A percentile compares a stretch with the other conserved stretches of the same genome.
phyloP scores from a whole-genome alignment of 108 stramenopile genomes.

The Fragilariopsis cylindrus region DNA sequence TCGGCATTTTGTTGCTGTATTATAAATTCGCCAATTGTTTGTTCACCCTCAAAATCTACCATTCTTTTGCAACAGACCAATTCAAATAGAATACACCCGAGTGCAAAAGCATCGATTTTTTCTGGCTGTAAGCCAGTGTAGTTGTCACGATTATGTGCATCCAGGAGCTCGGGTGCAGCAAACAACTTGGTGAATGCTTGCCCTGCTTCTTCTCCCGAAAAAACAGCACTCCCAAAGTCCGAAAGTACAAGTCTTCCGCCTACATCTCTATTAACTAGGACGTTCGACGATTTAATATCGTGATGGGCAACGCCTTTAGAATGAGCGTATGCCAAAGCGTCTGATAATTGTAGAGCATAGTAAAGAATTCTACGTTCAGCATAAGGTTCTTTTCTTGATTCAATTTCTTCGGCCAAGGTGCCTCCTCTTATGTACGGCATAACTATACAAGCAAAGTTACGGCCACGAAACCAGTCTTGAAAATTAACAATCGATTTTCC shows the following conservation, averaged over 20 bases:
- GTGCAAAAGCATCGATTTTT: too few species aligned
- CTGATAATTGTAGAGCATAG: conserved; percentile 27
- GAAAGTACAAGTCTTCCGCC: conserved; percentile 29
- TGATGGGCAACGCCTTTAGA: too few species aligned
- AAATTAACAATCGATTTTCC: conserved; percentile 38
- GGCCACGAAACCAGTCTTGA: conserved; percentile 37
- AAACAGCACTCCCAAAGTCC: conserved; percentile 43
- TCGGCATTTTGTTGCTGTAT: too few species aligned
- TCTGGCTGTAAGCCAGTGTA: too few species aligned
- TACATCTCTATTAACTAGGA: too few species aligned
- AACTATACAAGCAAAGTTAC: conserved; percentile 37
- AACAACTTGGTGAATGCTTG: conserved; percentile 35
- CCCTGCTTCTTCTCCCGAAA: conserved; percentile 35
- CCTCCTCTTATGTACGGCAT: conserved; percentile 44
- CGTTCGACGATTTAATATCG: too few species aligned
- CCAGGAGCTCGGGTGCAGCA: conserved; percentile 43
- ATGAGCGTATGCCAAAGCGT: too few species aligned
- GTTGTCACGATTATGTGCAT: not conserved
- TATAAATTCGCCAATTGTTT: too few species aligned
- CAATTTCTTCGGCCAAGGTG: conserved; percentile 22
- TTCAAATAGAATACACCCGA: too few species aligned
- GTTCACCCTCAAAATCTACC: too few species aligned
- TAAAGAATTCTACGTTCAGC: conserved; percentile 42
- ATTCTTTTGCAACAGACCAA: too few species aligned
- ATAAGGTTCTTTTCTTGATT: conserved; percentile 25